phyloP scores from a whole-genome alignment of 805 yeast genomes.

The Metschnikowia amazonensis region DNA sequence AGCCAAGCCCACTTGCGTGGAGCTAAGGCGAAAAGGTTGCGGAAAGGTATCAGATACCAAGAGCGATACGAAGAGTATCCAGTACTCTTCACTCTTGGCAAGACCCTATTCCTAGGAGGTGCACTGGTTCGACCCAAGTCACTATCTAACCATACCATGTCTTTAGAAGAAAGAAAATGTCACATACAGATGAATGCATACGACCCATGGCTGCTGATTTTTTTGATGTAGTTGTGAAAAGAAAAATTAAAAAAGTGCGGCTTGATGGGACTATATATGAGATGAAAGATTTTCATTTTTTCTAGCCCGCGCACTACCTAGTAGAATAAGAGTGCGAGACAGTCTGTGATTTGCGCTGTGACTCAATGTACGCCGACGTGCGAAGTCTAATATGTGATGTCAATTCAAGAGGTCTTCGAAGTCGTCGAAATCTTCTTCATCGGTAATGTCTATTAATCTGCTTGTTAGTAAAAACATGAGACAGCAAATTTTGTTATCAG shows the following conservation, averaged over 20 bases:
- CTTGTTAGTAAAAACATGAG: constrained; percentile 23
- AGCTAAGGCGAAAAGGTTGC: neutral
- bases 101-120: constrained; percentile 25
- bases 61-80: constrained; percentile 17
- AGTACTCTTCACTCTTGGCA: constrained; percentile 25
- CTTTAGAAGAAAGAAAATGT: constrained; percentile 12
- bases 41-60: constrained; percentile 23
- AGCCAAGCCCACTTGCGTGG: neutral
- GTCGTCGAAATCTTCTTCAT: constrained; percentile 67
- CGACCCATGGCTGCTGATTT: constrained; percentile 91
- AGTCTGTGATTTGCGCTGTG: constrained; percentile 6
- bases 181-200: constrained; percentile 96
- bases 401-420: constrained; percentile 34
- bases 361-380: neutral
- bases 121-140: constrained; percentile 24
- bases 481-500: too few species aligned
- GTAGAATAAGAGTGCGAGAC: neutral
- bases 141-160: constrained; percentile 24
- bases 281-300: constrained; percentile 20
- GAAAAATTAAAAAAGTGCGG: constrained; percentile 3
- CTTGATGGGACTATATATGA: constrained; percentile 12
- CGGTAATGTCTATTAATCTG: constrained; percentile 58
- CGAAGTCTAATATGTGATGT: neutral
- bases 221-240: constrained; percentile 20
- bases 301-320: constrained; percentile 7